Evolutionary conservation across 2,329 filamentous ascomycete species (phyloP), one percentile per base, ranked within the genome.

Genomic region (Colletotrichum ledebouriae): DNA sequence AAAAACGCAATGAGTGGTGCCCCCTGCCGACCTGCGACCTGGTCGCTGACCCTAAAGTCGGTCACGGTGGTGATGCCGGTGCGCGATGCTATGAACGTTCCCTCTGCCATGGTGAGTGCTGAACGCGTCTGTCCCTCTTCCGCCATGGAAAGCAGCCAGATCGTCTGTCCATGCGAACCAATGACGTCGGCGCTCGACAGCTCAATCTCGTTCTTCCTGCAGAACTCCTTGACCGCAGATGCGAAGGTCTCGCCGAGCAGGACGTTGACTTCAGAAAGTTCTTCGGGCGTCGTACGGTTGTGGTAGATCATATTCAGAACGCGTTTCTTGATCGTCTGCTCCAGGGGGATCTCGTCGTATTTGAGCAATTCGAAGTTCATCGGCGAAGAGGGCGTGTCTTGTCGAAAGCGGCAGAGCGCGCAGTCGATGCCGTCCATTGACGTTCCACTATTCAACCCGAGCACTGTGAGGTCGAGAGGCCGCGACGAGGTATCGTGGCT

Each of bases 41-140:
- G 84, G 71, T 89, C 86, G n/a, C 80, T 81, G 58, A 88, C 78
- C 6, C 86, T 79, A 73, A 89, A 88, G 71, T 89, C 86, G 4
- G 86, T 88, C 47, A 89, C 84, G 2, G 85, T 84, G 2, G 86
- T 90, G 72, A 89, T 82, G 9, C 86, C 86, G 0, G 86, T 89
- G 20, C 83, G 80, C 0, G 83, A 78, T 17, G 86, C 84, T 9
- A 90, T 79, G 72, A 88, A 80, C 3, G 81, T 79, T 17, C 86
- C 87, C 73, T 89, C 88, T 15, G 84, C 86, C 85, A 88, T 87
- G 2, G 83, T 86, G 57, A 88, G 75, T 15, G 84, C 83, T 46
- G 82, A 84, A 46, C 79, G 80, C 34, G 78, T 81, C 60, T 84
- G 79, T 9, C 80, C 82, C 29, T 72, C 63, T 58, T 84, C 80